Conservation (phyloP, 257 asterid genomes). For the Capsicum chinense region DNA sequence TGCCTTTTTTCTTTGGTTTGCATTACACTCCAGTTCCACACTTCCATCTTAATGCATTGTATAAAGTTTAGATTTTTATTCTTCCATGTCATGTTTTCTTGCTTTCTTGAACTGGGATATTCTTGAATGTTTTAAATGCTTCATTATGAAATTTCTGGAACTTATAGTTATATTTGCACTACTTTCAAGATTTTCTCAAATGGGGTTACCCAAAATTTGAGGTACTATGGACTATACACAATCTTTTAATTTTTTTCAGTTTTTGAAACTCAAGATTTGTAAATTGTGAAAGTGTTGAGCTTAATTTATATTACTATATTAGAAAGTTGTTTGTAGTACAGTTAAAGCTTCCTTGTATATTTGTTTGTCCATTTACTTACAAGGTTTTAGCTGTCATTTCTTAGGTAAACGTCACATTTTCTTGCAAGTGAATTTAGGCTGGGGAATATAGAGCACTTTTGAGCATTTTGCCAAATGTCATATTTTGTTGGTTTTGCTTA, state of each 20-base stretch:
- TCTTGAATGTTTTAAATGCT: not conserved
- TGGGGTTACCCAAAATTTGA: slow-evolving; percentile 14
- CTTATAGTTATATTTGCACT: not conserved
- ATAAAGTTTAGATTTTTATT: not conserved
- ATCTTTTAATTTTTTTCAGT: not conserved
- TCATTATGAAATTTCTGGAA: slow-evolving; percentile 14
- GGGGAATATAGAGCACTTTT: not conserved
- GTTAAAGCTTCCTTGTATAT: slow-evolving; percentile 19
- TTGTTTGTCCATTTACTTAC: slow-evolving; percentile 15
- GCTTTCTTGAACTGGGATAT: slow-evolving; percentile 8
- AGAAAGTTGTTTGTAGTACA: slow-evolving; percentile 17
- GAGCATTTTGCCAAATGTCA: slow-evolving; percentile 23
- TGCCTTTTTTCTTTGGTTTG: slow-evolving; percentile 3
- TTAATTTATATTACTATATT: not conserved
- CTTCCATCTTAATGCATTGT: slow-evolving; percentile 17
- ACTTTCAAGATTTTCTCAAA: slow-evolving; percentile 8
- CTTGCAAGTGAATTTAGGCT: slow-evolving; percentile 24
- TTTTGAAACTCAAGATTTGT: not conserved
- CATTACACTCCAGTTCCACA: not conserved
- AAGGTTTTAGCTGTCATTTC: slow-evolving; percentile 24
- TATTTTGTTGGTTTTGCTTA: slow-evolving; percentile 16
- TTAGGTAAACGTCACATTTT: slow-evolving; percentile 29
- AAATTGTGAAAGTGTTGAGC: not conserved
- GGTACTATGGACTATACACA: not conserved
- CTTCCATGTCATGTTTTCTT: not conserved